Evolutionary conservation across 1,284 basidiomycete genomes (phyloP), one percentile per base, ranked within the genome.

Genomic region (Macrocystidia cucumis): DNA sequence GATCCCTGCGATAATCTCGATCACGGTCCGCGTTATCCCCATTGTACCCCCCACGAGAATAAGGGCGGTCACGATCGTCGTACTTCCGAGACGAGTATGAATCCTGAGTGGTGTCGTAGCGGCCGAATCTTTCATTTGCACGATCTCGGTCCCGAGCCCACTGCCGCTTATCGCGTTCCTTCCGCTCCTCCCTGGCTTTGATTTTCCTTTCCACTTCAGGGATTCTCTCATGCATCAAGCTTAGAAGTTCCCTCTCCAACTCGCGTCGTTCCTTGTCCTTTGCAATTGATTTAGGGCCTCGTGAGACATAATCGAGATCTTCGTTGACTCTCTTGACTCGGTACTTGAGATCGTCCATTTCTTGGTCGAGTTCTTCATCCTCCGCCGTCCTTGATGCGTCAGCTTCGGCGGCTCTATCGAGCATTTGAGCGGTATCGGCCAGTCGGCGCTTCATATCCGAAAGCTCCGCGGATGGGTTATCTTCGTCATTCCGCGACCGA

Each of bases 161-260:
- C 29, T 90, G 81, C 29, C 88, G 65, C 52, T 81, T 81, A 49
- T 95, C 88, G 48, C 76, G 68, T 45, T 83, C 76, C 53, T 72
- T 80, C 42, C 80, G 69, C 43, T 81, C 78, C 34, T 95, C 89
- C 29, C 88, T 65, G 16, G 81, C 80, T 51, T 90, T 78, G 41
- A 97, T 78, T 51, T 80, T 80, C 50, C 82, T 73, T 60, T 98
- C 92, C 9, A 98, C 73, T 44, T 90, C 88, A 0, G 95, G 96
- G 2, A 99, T 69, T 37, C 86, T 77, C 55, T 96, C 91, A 50
- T 98, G 91, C 78, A 90, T 79, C 32, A 99, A 66, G 38, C 73
- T 71, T 45, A 97, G 59, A 25, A 98, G 66, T 49, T 98, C 91
- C 25, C 96, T 72, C 61, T 98, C 96, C 14, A 96, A 71, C 50